Conservation (phyloP, 2,329 filamentous ascomycete species). For the Aureobasidium musti region DNA sequence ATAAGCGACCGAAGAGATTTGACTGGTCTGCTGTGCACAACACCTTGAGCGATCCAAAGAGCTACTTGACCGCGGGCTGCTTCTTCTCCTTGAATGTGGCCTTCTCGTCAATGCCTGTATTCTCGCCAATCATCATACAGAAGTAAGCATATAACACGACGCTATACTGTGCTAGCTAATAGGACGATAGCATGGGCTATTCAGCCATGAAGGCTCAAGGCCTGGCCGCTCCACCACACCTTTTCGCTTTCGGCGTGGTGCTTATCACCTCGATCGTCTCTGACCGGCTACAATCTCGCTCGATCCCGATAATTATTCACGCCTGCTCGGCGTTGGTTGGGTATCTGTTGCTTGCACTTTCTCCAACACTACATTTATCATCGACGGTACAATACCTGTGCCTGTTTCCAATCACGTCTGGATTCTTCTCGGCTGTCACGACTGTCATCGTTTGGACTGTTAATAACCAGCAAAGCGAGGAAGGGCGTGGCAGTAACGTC, state of each 20-base stretch:
- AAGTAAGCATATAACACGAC: conserved; percentile 46
- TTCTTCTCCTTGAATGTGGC: conserved; percentile 87
- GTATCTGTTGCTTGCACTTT: conserved; percentile 51
- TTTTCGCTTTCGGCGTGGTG: conserved; percentile 71
- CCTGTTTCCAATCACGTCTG: conserved; percentile 74
- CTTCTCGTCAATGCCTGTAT: conserved; percentile 84
- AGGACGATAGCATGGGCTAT: conserved; percentile 64
- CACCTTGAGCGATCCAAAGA: conserved; percentile 65
- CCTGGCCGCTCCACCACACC: conserved; percentile 77
- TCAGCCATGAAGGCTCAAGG: conserved; percentile 68
- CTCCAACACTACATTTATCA: conserved; percentile 41
- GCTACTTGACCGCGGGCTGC: conserved; percentile 76
- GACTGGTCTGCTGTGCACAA: conserved; percentile 59
- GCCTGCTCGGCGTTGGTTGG: conserved; percentile 64
- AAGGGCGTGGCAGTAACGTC: conserved; percentile 72
- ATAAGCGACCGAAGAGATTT: conserved; percentile 44
- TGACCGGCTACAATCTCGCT: conserved; percentile 65
- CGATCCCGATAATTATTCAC: conserved; percentile 67
- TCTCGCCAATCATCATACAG: conserved; percentile 61
- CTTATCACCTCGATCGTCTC: conserved; percentile 72
- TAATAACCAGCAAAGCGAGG: conserved; percentile 75
- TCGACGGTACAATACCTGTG: conserved; percentile 64
- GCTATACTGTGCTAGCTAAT: neutral
- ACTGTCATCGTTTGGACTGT: conserved; percentile 85
- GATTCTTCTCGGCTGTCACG: conserved; percentile 83